Conservation (phyloP, 768 basidiomycete species). For the Trametes cingulata region DNA sequence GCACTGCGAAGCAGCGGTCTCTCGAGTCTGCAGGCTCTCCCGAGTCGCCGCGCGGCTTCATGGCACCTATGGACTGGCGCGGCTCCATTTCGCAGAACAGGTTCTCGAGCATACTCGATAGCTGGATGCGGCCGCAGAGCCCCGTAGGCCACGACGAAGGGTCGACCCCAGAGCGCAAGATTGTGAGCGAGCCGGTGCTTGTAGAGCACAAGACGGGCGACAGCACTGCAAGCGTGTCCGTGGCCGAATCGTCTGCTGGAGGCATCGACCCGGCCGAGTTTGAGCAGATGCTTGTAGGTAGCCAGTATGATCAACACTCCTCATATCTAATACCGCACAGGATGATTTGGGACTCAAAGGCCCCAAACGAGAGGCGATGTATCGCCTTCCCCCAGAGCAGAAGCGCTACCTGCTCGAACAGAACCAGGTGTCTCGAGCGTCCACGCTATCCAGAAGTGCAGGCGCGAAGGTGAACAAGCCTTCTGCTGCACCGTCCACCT, state of each 20-base stretch:
- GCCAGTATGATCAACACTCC: not conserved
- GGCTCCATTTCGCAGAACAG: constrained; percentile 57
- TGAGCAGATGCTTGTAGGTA: constrained; percentile 68
- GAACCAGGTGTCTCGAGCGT: constrained; percentile 43
- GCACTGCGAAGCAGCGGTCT: constrained; percentile 60
- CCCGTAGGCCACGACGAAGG: constrained; percentile 42
- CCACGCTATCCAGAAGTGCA: constrained; percentile 34
- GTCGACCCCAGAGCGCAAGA: constrained; percentile 44
- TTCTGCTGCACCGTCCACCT: constrained; percentile 42
- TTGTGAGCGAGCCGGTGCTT: constrained; percentile 71
- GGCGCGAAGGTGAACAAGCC: constrained; percentile 30
- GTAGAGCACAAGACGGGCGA: constrained; percentile 48
- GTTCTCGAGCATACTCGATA: constrained; percentile 65
- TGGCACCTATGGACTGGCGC: constrained; percentile 47
- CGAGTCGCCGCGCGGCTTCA: constrained; percentile 17
- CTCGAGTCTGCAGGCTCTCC: constrained; percentile 25
- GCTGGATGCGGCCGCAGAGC: constrained; percentile 54
- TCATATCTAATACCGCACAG: constrained; percentile 38
- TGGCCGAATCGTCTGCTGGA: constrained; percentile 22
- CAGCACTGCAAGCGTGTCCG: constrained; percentile 10
- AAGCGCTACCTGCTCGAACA: constrained; percentile 69
- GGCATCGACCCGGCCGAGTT: constrained; percentile 43
- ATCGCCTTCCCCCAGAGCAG: constrained; percentile 57
- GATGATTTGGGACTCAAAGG: constrained; percentile 74
- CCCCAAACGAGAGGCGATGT: constrained; percentile 64